Base-by-base conservation (phyloP, 306 rosid species). In the Spatholobus suberectus region DNA sequence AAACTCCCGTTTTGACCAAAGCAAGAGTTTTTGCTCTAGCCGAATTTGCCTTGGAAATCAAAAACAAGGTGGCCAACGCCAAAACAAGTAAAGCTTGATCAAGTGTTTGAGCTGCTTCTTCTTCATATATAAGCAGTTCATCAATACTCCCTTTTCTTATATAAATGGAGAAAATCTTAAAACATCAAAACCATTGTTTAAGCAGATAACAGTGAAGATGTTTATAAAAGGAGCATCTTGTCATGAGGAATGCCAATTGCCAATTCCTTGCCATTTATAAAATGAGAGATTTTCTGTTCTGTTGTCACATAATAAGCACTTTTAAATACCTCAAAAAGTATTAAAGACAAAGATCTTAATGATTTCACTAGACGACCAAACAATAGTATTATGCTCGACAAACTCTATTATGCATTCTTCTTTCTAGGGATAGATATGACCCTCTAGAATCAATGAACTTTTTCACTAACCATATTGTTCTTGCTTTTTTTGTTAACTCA, bases 331-430 rank as follows among this genome's bases (percentile, higher is more conserved):
- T 24, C 14, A 37, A 23, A 14, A 51, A 68, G 34, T 3, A 37
- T 5, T 37, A 0, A 20, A 71, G 18, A 47, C 41, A 40, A 41
- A 7, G 38, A 47, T n/a, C 17, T 46, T 27, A n/a, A 26, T 32
- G 65, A 62, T 81, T 81, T 61, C 54, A 49, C 29, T 13, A 70
- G 5, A 46, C 6, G 4, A 51, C 49, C 65, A 59, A 80, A 58
- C 29, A 79, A 41, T 34, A 20, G 46, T 24, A 80, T 4, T 20
- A 9, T 71, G 54, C 41, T 35, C 5, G 2, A 66, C 58, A 80
- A 58, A 80, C 40, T 43, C 79, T 81, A 46, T 2, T 29, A 81
- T 44, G 71, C 6, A 10, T 58, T 70, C 27, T 80, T 58, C n/a
- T 69, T 5, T 67, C 35, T 23, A 29, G 70, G 58, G 51, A 70